Evolutionary conservation across 129 eudicot genomes (phyloP).

Genomic region (Oenanthe sinensis): DNA sequence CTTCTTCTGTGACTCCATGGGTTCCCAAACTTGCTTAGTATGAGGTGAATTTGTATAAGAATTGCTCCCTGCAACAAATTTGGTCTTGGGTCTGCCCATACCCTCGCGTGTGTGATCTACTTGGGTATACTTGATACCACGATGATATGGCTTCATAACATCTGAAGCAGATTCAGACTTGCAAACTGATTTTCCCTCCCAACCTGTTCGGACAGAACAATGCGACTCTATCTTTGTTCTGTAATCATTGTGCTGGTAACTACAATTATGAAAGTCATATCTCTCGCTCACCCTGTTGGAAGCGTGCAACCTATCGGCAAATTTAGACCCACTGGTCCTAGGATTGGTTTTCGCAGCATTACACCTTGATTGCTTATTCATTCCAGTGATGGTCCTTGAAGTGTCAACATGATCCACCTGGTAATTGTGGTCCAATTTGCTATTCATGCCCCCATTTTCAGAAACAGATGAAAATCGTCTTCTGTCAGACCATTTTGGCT

Average conservation of each 20-base stretch:
- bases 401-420: conserved; percentile 46
- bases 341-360: conserved; percentile 31
- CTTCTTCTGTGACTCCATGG: conserved; percentile 57
- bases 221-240: conserved; percentile 39
- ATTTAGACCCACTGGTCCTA: conserved; percentile 43
- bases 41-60: conserved; percentile 22
- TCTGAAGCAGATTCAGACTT: conserved; percentile 45
- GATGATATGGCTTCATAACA: conserved; percentile 42
- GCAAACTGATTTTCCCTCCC: conserved; percentile 28
- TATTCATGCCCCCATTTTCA: conserved; percentile 38
- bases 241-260: conserved; percentile 50
- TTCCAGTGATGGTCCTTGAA: conserved; percentile 40
- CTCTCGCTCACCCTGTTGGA: conserved; percentile 48
- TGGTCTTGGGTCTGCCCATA: conserved; percentile 46
- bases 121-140: conserved; percentile 44
- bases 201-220: conserved; percentile 16
- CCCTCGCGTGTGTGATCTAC: conserved; percentile 40
- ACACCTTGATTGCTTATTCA: conserved; percentile 44
- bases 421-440: conserved; percentile 49
- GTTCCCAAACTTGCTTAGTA: conserved; percentile 86
- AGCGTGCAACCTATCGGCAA: conserved; percentile 37
- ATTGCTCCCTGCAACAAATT: conserved; percentile 26
- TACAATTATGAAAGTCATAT: conserved; percentile 52
- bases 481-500: conserved; percentile 55
- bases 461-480: conserved; percentile 34